Evolutionary conservation across 768 basidiomycete species (phyloP).

Genomic region (Leccinellum luteum): DNA sequence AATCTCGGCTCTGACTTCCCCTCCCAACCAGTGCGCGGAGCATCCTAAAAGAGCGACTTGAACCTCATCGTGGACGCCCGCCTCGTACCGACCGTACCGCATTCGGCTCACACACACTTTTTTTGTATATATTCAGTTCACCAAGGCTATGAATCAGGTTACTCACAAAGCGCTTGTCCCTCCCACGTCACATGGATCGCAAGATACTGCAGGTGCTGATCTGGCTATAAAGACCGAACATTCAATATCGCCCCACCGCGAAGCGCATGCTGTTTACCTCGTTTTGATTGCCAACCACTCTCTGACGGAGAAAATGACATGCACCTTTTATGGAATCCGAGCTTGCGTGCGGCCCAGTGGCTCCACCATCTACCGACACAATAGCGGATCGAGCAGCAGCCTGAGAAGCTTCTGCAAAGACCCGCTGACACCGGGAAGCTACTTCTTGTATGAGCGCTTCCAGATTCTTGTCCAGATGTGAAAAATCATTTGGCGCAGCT

Average conservation of each 20-base stretch:
- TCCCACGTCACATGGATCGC: slow-evolving; percentile 42
- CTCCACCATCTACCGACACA: slow-evolving; percentile 33
- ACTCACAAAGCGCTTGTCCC: slow-evolving; percentile 48
- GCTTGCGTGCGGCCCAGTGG: slow-evolving; percentile 31
- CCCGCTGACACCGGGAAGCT: slow-evolving; percentile 53
- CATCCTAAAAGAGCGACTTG: slow-evolving; percentile 52
- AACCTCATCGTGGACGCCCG: slow-evolving; percentile 40
- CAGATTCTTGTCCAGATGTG: slow-evolving; percentile 65
- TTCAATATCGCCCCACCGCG: slow-evolving; percentile 25
- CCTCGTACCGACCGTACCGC: slow-evolving; percentile 43
- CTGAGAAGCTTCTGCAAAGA: slow-evolving; percentile 61
- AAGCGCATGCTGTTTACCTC: slow-evolving; percentile 44
- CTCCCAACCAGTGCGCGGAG: slow-evolving; percentile 34
- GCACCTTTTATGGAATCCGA: slow-evolving; percentile 28
- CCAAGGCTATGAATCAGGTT: slow-evolving; percentile 20
- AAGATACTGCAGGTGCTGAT: slow-evolving; percentile 51
- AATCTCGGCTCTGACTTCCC: slow-evolving; percentile 33
- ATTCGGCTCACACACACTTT: slow-evolving; percentile 59
- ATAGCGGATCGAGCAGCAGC: slow-evolving; percentile 63
- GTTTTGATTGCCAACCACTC: slow-evolving; percentile 43
- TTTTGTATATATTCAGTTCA: slow-evolving; percentile 34
- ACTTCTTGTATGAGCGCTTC: slow-evolving; percentile 62
- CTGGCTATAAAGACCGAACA: slow-evolving; percentile 35
- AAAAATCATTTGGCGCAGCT: slow-evolving; percentile 47
- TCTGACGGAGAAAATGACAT: slow-evolving; percentile 49